Base-by-base conservation (phyloP, 345 rosid genomes). In the Ricinus communis region DNA sequence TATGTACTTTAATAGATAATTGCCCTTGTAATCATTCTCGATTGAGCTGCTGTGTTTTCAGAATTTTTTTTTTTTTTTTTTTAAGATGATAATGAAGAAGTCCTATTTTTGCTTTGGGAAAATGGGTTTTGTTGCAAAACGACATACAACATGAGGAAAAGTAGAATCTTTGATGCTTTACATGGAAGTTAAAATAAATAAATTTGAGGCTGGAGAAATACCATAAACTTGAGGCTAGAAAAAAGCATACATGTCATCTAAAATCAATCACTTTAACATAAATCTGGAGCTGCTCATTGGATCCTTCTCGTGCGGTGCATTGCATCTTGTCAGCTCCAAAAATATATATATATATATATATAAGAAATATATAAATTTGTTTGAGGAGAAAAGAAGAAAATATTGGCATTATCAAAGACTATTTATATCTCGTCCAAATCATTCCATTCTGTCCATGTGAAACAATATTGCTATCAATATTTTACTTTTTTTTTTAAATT, bases 151-250 rank as follows among this genome's bases (percentile, higher is more conserved):
- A 8, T 9, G 18, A 62, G 30, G 41, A n/a, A 22, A 16, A 30
- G 27, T 19, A 59, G 66, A 60, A 59, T 59, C 57, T 59, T 11
- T 19, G 22, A 31, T 21, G 16, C 73, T 59, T 70, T 22, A 47
- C 45, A 40, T 36, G 8, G 24, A 49, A 31, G 58, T 7, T 1
- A 30, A 56, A 11, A 56, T 21, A 18, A 38, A 16, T 25, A 25
- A 55, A 25, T 15, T 38, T 0, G 1, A 9, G 33, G 50, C 5
- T 19, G 1, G n/a, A n/a, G n/a, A n/a, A n/a, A n/a, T n/a, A n/a
- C n/a, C n/a, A n/a, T n/a, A n/a, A n/a, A n/a, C n/a, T n/a, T n/a
- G n/a, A n/a, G n/a, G n/a, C n/a, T 0, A 3, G 12, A 43, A 5
- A 43, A 43, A 6, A 5, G 3, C 40, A 0, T 8, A 27, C 56